Conservation (phyloP, 495 filamentous ascomycete genomes). For the Penicillium goetzii region DNA sequence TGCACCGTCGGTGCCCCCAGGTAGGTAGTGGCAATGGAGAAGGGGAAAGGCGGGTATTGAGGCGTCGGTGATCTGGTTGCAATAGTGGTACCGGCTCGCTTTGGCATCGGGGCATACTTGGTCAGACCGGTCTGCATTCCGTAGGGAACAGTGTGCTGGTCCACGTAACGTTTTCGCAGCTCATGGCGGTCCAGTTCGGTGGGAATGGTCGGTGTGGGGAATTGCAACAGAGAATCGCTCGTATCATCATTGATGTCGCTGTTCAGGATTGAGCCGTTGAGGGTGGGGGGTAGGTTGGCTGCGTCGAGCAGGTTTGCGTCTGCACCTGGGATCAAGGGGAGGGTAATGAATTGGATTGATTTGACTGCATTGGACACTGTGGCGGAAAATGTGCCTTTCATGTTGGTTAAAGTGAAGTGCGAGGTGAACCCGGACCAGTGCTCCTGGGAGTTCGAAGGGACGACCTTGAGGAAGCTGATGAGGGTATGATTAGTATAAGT, state of each 20-base stretch:
- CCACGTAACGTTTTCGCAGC: slow-evolving; percentile 39
- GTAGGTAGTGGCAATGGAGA: slow-evolving; percentile 59
- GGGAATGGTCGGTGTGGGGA: slow-evolving; percentile 21
- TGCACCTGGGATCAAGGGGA: slow-evolving; percentile 22
- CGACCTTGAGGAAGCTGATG: slow-evolving; percentile 67
- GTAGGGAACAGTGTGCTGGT: slow-evolving; percentile 59
- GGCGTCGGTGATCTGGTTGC: slow-evolving; percentile 57
- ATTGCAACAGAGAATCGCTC: slow-evolving; percentile 16
- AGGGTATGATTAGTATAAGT: slow-evolving; percentile 15
- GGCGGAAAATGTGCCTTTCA: slow-evolving; percentile 65
- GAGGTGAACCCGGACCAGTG: slow-evolving; percentile 57
- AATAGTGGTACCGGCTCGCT: slow-evolving; percentile 66
- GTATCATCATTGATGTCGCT: slow-evolving; percentile 7
- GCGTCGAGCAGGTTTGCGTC: slow-evolving; percentile 21
- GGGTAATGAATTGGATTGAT: slow-evolving; percentile 46
- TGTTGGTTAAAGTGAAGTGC: slow-evolving; percentile 67
- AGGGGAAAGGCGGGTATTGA: slow-evolving; percentile 65
- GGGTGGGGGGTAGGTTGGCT: slow-evolving; percentile 10
- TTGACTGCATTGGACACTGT: slow-evolving; percentile 44
- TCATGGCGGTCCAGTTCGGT: slow-evolving; percentile 26
- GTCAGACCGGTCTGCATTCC: slow-evolving; percentile 64
- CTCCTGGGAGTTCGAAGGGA: slow-evolving; percentile 54
- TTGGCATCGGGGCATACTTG: slow-evolving; percentile 75
- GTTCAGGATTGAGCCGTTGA: slow-evolving; percentile 10
- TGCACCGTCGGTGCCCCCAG: slow-evolving; percentile 57